Evolutionary conservation across 352 stramenopile species (phyloP), one percentile per base, ranked within the genome.

Genomic region (Globisporangium paddicum): DNA sequence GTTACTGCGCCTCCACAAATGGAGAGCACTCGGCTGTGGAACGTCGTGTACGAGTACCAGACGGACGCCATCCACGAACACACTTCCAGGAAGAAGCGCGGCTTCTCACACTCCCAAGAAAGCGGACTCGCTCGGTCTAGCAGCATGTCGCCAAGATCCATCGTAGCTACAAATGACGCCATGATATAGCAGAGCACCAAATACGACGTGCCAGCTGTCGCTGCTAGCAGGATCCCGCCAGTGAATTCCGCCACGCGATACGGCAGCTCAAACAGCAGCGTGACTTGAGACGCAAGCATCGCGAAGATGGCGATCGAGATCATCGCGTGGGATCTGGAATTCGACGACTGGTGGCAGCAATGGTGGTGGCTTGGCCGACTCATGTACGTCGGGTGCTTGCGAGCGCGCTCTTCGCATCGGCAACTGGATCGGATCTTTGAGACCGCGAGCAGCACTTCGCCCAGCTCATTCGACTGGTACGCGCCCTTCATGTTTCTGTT

Each of bases 21-120:
- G 30, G 80, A 75, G 19, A 90, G 47, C 60, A 67, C 69, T 2
- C 58, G 61, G 32, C 67, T 84, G 46, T 82, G 78, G 41, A 72
- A 83, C 5, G 66, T 58, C 45, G 63, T 84, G 66, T 90, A 93
- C 53, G 84, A 80, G 49, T 74, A 87, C 68, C 82, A 69, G 9
- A 94, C 79, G 11, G 73, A 75, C 16, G 75, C 77, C 54, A 90
- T 79, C 82, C 82, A 94, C 11, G 73, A 86, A 55, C 71, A 92
- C 18, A 82, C 68, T 46, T 94, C 82, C 6, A 93, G 50, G 26
- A 92, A 75, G 35, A 86, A 65, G 21, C 80, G 68, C n/a, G 78
- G 55, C 44, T 73, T 73, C 47, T 89, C 80, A 44, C 68, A 49
- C 9, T 69, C 56, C 77, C 80, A 88, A 18, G 69, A 68, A 18